phyloP scores from a whole-genome alignment of 2,329 filamentous ascomycete genomes.

The Fusarium setosum region DNA sequence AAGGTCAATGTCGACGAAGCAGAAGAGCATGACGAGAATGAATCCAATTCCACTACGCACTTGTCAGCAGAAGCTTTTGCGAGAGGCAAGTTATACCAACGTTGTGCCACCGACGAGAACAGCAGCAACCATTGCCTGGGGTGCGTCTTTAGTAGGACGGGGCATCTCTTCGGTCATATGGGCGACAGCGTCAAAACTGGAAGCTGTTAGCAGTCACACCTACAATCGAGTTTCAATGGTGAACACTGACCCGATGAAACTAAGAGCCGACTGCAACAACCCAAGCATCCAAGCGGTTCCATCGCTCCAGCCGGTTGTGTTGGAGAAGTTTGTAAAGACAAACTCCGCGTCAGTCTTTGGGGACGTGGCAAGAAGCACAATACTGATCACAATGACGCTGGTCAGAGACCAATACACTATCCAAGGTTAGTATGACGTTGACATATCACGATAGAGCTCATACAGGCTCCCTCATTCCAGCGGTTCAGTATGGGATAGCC shows the following conservation, averaged over 20 bases:
- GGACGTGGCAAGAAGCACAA: conserved; percentile 53
- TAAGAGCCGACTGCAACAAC: conserved; percentile 53
- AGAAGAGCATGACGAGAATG: conserved; percentile 56
- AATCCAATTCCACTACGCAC: conserved; percentile 48
- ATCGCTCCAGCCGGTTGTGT: conserved; percentile 58
- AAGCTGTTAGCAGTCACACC: neutral
- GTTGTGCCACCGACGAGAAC: conserved; percentile 55
- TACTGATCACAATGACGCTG: conserved; percentile 55
- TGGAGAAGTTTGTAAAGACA: conserved; percentile 58
- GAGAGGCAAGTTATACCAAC: conserved; percentile 37
- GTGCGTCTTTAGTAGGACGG: conserved; percentile 51
- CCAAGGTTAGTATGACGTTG: neutral
- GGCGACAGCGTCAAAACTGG: conserved; percentile 55
- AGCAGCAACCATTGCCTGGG: conserved; percentile 53
- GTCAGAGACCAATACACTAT: conserved; percentile 54
- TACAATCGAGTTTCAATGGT: fast-evolving
- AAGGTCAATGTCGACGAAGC: conserved; percentile 50
- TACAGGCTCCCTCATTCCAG: conserved; percentile 56
- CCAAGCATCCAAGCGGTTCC: conserved; percentile 60
- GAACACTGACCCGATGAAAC: conserved; percentile 43
- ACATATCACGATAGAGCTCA: neutral
- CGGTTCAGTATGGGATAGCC: conserved; percentile 53
- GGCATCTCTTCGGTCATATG: conserved; percentile 62
- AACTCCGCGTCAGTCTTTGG: conserved; percentile 54
- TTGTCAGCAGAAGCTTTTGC: neutral